phyloP scores from a whole-genome alignment of 768 basidiomycete species.

The Boletus reticulatus region DNA sequence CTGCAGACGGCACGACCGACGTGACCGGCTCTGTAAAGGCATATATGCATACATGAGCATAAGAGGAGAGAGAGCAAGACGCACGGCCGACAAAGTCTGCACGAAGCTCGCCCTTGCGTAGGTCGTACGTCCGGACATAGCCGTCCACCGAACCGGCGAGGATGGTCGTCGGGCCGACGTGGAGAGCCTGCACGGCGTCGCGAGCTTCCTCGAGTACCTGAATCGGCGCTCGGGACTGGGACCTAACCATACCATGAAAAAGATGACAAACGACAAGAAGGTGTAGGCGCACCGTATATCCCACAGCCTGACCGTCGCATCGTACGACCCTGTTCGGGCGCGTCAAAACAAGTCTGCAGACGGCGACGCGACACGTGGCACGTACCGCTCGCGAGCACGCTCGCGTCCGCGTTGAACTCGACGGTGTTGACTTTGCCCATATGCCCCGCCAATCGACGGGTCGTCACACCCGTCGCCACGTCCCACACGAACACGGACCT shows the following conservation, averaged over 20 bases:
- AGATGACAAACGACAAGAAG: not conserved
- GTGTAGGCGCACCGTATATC: conserved; percentile 76
- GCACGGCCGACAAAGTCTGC: conserved; percentile 89
- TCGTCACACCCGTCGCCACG: conserved; percentile 82
- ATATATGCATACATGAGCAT: not conserved
- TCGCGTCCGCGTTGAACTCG: conserved; percentile 86
- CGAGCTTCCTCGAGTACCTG: conserved; percentile 87
- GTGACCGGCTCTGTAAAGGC: conserved; percentile 73
- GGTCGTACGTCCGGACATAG: conserved; percentile 88
- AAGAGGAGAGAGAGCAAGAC: conserved; percentile 29
- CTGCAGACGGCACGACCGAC: conserved; percentile 75
- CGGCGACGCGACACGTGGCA: not conserved
- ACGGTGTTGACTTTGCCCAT: conserved; percentile 88
- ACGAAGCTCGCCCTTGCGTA: conserved; percentile 88
- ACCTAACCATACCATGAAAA: conserved; percentile 35
- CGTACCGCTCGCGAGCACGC: conserved; percentile 83
- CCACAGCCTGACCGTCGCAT: conserved; percentile 89
- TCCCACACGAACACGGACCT: conserved; percentile 95
- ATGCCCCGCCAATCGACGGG: conserved; percentile 83
- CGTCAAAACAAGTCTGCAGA: not conserved
- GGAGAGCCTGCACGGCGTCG: conserved; percentile 80
- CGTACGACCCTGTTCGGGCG: conserved; percentile 70
- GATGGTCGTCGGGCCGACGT: conserved; percentile 64
- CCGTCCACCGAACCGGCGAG: conserved; percentile 90
- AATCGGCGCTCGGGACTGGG: conserved; percentile 81